These are phyloP conservation scores for Paragyromitra xinjiangensis DNA, from an alignment of 495 filamentous ascomycete genomes.

Conservation along the genomic window DNA sequence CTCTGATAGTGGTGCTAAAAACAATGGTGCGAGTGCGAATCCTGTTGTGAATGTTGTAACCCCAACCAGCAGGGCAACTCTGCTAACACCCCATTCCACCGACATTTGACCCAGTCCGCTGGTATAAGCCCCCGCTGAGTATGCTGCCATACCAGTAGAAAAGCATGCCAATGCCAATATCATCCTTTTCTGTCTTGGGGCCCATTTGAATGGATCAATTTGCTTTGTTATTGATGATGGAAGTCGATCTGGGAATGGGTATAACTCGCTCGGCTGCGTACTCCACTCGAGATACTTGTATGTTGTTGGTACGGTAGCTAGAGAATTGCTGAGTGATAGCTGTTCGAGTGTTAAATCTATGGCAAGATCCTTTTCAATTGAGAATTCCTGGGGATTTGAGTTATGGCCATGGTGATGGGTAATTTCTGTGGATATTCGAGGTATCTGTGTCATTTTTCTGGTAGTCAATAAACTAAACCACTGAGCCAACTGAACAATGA, in stretches of 20 bases:
- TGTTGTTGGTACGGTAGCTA: not conserved
- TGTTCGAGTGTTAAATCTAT: not conserved
- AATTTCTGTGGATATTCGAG: slow-evolving; percentile 11
- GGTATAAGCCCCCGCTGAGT: slow-evolving; percentile 82
- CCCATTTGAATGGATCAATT: slow-evolving; percentile 75
- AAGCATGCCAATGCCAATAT: slow-evolving; percentile 78
- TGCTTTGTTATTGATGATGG: slow-evolving; percentile 35
- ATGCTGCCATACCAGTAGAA: slow-evolving; percentile 80
- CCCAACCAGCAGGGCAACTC: slow-evolving; percentile 73
- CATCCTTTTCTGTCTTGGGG: slow-evolving; percentile 70
- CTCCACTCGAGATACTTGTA: slow-evolving; percentile 55
- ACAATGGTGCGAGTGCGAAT: slow-evolving; percentile 87
- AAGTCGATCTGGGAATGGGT: slow-evolving; percentile 41
- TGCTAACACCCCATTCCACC: slow-evolving; percentile 69
- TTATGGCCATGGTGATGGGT: slow-evolving; percentile 13
- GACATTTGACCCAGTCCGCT: slow-evolving; percentile 71
- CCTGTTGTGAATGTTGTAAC: slow-evolving; percentile 85
- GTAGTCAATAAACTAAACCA: not conserved
- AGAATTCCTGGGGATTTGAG: not conserved
- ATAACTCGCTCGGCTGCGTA: slow-evolving; percentile 37
- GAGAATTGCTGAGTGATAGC: not conserved
- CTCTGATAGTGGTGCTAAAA: slow-evolving; percentile 89
- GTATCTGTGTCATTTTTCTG: slow-evolving; percentile 25
- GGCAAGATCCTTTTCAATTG: slow-evolving; percentile 9
- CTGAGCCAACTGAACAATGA: not conserved